These are phyloP conservation scores for Phytomonas serpens DNA, from an alignment of 208 protist genomes.

Conservation along the genomic window DNA sequence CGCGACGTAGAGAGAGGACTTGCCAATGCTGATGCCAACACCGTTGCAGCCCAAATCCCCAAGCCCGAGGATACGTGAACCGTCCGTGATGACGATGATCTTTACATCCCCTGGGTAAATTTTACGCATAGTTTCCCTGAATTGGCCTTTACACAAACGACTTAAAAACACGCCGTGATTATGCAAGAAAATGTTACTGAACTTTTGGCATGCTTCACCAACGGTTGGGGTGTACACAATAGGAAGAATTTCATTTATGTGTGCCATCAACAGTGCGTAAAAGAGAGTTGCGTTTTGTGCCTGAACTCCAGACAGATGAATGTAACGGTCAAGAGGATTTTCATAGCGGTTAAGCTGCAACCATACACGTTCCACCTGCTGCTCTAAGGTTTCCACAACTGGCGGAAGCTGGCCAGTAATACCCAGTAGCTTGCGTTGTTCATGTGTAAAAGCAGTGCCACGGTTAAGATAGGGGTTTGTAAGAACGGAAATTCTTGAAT, in stretches of 20 bases:
- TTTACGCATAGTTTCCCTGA: slow-evolving; percentile 75
- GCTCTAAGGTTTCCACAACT: slow-evolving; percentile 67
- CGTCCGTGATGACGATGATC: slow-evolving; percentile 96
- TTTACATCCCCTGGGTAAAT: slow-evolving; percentile 65
- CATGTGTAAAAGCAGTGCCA: slow-evolving; percentile 72
- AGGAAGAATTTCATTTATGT: slow-evolving; percentile 68
- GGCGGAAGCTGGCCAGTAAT: slow-evolving; percentile 60
- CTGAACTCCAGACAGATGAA: slow-evolving; percentile 60
- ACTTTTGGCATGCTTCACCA: slow-evolving; percentile 91
- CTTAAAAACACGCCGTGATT: slow-evolving; percentile 90
- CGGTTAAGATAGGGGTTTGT: slow-evolving; percentile 75
- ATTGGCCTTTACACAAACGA: slow-evolving; percentile 64
- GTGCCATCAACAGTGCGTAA: slow-evolving; percentile 64
- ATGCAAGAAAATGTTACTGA: slow-evolving; percentile 67
- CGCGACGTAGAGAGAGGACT: slow-evolving; percentile 90
- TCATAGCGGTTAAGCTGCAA: slow-evolving; percentile 58
- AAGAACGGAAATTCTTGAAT: slow-evolving; percentile 29
- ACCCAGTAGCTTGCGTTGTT: slow-evolving; percentile 58
- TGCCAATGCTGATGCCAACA: slow-evolving; percentile 94
- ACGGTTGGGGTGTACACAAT: slow-evolving; percentile 90
- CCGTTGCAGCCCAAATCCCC: slow-evolving; percentile 93
- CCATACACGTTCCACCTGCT: slow-evolving; percentile 67
- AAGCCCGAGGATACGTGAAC: slow-evolving; percentile 93
- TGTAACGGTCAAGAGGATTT: slow-evolving; percentile 82
- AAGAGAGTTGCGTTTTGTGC: slow-evolving; percentile 68